Evolutionary conservation across 2,329 filamentous ascomycete species (phyloP).

Genomic region (Gnomoniopsis smithogilvyi): DNA sequence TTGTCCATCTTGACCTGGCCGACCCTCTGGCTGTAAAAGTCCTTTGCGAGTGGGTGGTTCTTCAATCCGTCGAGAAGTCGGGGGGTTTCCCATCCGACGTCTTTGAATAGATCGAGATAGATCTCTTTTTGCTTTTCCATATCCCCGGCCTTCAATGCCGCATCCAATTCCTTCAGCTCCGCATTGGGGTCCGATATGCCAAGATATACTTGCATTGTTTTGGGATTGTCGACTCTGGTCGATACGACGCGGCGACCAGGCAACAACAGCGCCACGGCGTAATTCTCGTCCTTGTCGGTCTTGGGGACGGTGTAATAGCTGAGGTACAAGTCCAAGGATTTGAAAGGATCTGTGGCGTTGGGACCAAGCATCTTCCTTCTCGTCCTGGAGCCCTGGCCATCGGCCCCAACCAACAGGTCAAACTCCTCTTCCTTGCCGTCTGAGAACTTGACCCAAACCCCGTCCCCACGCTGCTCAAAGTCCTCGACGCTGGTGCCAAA

Average conservation of each 20-base stretch:
- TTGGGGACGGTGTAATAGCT: conserved; percentile 20
- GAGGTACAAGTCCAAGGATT: conserved; percentile 24
- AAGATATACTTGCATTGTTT: conserved; percentile 25
- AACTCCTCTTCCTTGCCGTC: conserved; percentile 39
- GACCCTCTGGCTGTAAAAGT: conserved; percentile 45
- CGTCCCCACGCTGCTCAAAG: conserved; percentile 25
- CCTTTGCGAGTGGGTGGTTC: conserved; percentile 27
- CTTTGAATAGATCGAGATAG: conserved; percentile 7
- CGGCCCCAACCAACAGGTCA: conserved; percentile 52
- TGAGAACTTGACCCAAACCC: conserved; percentile 33
- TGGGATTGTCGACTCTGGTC: conserved; percentile 35
- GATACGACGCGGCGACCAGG: conserved; percentile 31
- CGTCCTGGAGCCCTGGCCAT: conserved; percentile 48
- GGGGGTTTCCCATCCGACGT: conserved; percentile 41
- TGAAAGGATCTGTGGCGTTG: conserved; percentile 21
- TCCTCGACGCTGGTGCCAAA: conserved; percentile 25
- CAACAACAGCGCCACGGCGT: conserved; percentile 13
- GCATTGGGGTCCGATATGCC: neutral
- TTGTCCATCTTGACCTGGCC: conserved; percentile 41
- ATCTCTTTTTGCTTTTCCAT: conserved; percentile 7
- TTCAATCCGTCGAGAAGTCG: conserved; percentile 39
- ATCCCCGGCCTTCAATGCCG: conserved; percentile 5
- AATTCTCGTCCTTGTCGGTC: conserved; percentile 3
- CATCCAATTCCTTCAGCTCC: conserved; percentile 2
- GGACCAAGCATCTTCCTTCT: conserved; percentile 37